Conservation (phyloP, 225 moss, liverwort and hornwort genomes). For the Bryum argenteum region DNA sequence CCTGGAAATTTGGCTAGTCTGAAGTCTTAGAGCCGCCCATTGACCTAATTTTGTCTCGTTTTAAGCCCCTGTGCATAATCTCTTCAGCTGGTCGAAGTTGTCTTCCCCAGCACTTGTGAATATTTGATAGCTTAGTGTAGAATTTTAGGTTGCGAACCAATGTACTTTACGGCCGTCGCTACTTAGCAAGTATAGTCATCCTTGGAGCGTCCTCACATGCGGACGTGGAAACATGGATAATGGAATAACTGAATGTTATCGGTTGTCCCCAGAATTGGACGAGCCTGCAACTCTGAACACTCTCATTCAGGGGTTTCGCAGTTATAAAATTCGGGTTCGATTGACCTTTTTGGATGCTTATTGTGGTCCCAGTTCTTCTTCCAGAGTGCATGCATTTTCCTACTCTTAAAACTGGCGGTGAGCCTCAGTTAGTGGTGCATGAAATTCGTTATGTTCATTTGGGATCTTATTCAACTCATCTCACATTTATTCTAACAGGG, state of each 20-base stretch:
- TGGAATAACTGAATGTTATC: neutral
- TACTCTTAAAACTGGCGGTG: no score
- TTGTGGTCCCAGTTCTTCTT: neutral
- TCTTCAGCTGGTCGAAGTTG: constrained; percentile 32
- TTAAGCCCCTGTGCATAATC: constrained; percentile 42
- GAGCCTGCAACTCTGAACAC: constrained; percentile 16
- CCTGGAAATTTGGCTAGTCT: constrained; percentile 16
- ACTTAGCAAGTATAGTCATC: neutral
- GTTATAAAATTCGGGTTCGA: neutral
- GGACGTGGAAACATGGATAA: neutral
- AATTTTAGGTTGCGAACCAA: constrained; percentile 1
- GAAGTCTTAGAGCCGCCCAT: constrained; percentile 15
- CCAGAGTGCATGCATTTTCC: no score
- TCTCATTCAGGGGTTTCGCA: neutral
- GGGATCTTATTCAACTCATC: no score
- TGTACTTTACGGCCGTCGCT: constrained; percentile 19
- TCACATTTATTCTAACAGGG: no score
- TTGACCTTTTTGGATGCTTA: neutral
- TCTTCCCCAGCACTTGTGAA: constrained; percentile 24
- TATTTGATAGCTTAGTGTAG: constrained; percentile 21
- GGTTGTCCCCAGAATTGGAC: constrained; percentile 2
- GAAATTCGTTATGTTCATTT: no score
- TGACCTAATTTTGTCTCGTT: constrained; percentile 23
- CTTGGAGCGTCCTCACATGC: neutral
- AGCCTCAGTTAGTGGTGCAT: no score